Evolutionary conservation across 164 flowering plant genomes (phyloP).

Genomic region (Magnolia kwangsiensis): DNA sequence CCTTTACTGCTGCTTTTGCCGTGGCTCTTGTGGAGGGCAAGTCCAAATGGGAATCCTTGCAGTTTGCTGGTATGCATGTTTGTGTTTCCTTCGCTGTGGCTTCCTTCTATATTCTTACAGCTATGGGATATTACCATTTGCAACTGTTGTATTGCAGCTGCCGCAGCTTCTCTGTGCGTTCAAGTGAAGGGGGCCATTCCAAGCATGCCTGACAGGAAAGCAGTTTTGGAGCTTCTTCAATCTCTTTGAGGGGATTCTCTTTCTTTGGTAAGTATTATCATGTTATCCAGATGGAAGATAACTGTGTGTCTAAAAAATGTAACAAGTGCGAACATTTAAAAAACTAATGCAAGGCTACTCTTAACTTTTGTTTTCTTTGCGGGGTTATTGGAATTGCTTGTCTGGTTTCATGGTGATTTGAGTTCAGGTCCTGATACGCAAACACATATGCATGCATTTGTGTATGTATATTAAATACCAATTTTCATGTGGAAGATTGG

Average conservation of each 20-base stretch:
- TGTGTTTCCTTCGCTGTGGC: background rate
- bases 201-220: slow-evolving; percentile 89
- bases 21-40: slow-evolving; percentile 91
- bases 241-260: slow-evolving; percentile 25
- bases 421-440: too few species aligned
- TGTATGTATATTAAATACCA: too few species aligned
- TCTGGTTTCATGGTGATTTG: too few species aligned
- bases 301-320: background rate
- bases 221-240: slow-evolving; percentile 71
- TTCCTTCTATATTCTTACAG: background rate
- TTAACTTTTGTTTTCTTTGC: too few species aligned
- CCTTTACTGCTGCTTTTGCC: slow-evolving; percentile 94
- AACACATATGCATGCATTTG: too few species aligned
- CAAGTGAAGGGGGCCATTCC: slow-evolving; percentile 99
- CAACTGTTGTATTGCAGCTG: slow-evolving; percentile 54
- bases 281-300: background rate
- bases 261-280: slow-evolving; percentile 3
- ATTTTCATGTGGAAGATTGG: too few species aligned
- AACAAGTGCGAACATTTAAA: background rate
- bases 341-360: background rate
- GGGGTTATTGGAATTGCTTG: too few species aligned
- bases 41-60: slow-evolving; percentile 64
- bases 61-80: slow-evolving; percentile 68
- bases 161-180: slow-evolving; percentile 96
- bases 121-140: background rate